A percentile compares a stretch with the other conserved stretches of the same genome.
Conservation (phyloP, 495 filamentous ascomycete genomes). For the Aspergillus sclerotiicarbonarius region DNA sequence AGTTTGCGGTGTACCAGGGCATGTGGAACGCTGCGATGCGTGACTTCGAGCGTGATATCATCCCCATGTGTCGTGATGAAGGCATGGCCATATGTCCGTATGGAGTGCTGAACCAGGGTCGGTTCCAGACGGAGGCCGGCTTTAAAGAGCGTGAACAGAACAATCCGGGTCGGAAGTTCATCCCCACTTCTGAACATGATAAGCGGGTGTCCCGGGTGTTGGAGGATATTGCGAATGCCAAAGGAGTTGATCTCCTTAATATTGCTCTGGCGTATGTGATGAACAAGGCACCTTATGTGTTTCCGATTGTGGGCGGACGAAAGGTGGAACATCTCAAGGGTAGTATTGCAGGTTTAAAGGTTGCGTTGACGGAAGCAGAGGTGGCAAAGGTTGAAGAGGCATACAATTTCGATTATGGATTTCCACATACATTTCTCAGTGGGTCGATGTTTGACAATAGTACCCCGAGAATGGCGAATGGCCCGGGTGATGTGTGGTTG, state of each 20-base stretch:
- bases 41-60: constrained; percentile 71
- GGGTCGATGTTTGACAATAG: constrained; percentile 18
- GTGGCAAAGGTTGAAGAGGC: constrained; percentile 10
- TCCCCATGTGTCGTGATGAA: constrained; percentile 62
- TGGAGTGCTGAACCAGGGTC: constrained; percentile 62
- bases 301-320: constrained; percentile 69
- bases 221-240: constrained; percentile 55
- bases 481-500: constrained; percentile 17
- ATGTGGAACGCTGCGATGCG: constrained; percentile 57
- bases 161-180: constrained; percentile 29
- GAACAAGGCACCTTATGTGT: constrained; percentile 62
- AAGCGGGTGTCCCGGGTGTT: constrained; percentile 55
- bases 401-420: constrained; percentile 13
- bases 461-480: constrained; percentile 10
- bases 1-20: constrained; percentile 68
- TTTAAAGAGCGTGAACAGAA: constrained; percentile 27
- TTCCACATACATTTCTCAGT: constrained; percentile 18
- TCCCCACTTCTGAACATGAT: constrained; percentile 35
- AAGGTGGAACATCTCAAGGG: constrained; percentile 62
- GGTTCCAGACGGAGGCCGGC: constrained; percentile 50
- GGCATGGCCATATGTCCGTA: constrained; percentile 71
- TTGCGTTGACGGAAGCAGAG: constrained; percentile 8
- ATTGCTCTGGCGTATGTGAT: constrained; percentile 56
- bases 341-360: constrained; percentile 44
- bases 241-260: constrained; percentile 41